Base-by-base conservation (phyloP, 768 basidiomycete species). In the Trametes cinnabarina region DNA sequence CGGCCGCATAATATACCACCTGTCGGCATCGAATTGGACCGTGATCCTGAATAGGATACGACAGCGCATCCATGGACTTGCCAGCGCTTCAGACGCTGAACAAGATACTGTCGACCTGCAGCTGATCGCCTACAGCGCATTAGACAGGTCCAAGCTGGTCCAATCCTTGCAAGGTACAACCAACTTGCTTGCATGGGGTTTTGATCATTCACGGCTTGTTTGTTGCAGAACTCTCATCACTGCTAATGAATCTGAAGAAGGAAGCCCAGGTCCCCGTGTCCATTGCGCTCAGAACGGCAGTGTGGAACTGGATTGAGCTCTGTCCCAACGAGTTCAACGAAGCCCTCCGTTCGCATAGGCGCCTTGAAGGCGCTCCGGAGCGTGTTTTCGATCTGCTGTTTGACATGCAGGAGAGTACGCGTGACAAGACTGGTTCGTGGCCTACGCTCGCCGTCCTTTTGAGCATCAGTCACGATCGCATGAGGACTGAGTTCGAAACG, bases 221-320 rank as follows among this genome's bases (percentile, higher is more conserved):
- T 12, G 30, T n/a, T 46, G 8, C 65, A 89, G 94, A 95, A 68
- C 68, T 94, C 1, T 89, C 90, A 0, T 90, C 89, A 1, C 77
- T 92, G 4, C 82, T 96, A 26, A 83, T 95, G 22, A 90, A 88
- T 67, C 88, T 96, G 85, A 84, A 83, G 62, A 79, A 77, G 32
- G 85, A 90, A 39, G 82, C 86, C 0, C 91, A 92, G 57, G 71
- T 81, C 14, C 85, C 88, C 1, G 79, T 94, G 47, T 84, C 92
- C 0, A 75, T 82, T 25, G 83, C 88, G 25, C 78, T 96, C 34
- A 83, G 92, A 20, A 78, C 81, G 26, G 91, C 90, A 1, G 76
- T 96, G 25, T 95, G 94, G 93, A 92, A 88, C 61, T 96, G 92
- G 92, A 85, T 95, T 30, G 85, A 88, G 28, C 76, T 82, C 22